phyloP scores from a whole-genome alignment of 768 basidiomycete genomes.

The Phallus indusiatus region DNA sequence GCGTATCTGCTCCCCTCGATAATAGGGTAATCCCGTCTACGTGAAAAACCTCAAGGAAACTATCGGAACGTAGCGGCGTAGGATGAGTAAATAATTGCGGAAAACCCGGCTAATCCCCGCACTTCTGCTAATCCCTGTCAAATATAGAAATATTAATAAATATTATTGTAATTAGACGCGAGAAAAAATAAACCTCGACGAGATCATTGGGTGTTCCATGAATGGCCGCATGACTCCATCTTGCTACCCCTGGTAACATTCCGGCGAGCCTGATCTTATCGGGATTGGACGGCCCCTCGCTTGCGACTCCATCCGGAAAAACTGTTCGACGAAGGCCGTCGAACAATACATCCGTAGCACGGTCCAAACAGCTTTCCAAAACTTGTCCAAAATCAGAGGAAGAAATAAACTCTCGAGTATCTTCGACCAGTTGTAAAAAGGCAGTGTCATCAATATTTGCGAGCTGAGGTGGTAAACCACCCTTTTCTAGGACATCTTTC shows the following conservation, averaged over 20 bases:
- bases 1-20: background rate
- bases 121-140: conserved; percentile 49
- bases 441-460: conserved; percentile 31
- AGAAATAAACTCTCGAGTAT: conserved; percentile 54
- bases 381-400: conserved; percentile 65
- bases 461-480: conserved; percentile 34
- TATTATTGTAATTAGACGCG: background rate
- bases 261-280: conserved; percentile 61
- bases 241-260: conserved; percentile 67
- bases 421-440: conserved; percentile 56
- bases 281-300: conserved; percentile 14
- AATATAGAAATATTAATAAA: background rate
- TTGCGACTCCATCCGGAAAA: conserved; percentile 32
- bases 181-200: conserved; percentile 47
- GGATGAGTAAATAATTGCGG: conserved; percentile 63
- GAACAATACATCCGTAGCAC: conserved; percentile 55
- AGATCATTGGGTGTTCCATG: conserved; percentile 68
- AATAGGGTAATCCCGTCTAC: background rate
- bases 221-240: conserved; percentile 66
- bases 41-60: background rate
- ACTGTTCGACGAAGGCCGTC: conserved; percentile 54
- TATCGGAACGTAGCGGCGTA: conserved; percentile 47
- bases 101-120: conserved; percentile 56
- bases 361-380: conserved; percentile 64
- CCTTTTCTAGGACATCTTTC: conserved; percentile 58